Conservation (phyloP, 2,329 filamentous ascomycete species). For the Tolypocladium tropicale region DNA sequence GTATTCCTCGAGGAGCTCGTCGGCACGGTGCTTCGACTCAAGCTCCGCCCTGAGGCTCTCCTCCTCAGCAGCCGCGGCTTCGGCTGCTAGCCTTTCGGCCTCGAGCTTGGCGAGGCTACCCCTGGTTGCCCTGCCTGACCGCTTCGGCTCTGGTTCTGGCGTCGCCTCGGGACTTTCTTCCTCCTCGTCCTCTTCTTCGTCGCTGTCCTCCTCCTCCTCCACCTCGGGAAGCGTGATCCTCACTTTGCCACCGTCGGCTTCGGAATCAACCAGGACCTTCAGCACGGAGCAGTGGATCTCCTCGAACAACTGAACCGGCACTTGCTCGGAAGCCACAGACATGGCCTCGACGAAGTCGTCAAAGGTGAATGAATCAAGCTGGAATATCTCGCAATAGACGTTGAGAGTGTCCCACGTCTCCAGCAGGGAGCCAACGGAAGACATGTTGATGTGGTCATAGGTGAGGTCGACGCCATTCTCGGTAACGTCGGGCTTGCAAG, state of each 20-base stretch:
- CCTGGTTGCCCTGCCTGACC: constrained; percentile 62
- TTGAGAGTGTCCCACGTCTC: constrained; percentile 97
- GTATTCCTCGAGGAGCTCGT: constrained; percentile 63
- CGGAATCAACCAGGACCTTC: constrained; percentile 71
- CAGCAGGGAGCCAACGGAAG: constrained; percentile 73
- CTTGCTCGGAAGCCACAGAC: constrained; percentile 61
- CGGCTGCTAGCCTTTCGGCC: constrained; percentile 55
- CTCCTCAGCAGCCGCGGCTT: constrained; percentile 44
- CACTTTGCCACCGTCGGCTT: constrained; percentile 66
- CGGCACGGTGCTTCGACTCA: constrained; percentile 54
- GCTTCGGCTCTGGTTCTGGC: constrained; percentile 62
- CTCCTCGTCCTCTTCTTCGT: constrained; percentile 52
- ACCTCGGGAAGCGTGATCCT: constrained; percentile 70
- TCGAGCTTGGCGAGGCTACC: constrained; percentile 79
- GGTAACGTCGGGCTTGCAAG: constrained; percentile 37
- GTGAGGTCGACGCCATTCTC: constrained; percentile 6
- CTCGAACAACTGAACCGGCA: constrained; percentile 73
- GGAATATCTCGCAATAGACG: constrained; percentile 93
- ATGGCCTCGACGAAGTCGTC: constrained; percentile 92
- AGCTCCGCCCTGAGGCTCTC: constrained; percentile 35
- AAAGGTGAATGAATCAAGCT: constrained; percentile 93
- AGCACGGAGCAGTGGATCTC: constrained; percentile 88
- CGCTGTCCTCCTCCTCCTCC: constrained; percentile 59
- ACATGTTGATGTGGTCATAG: constrained; percentile 56
- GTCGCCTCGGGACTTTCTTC: constrained; percentile 42